Percentiles rank a stretch among this genome's conserved stretches.
These are phyloP conservation scores for Penicillium psychrosexuale DNA, from an alignment of 2,329 filamentous ascomycete genomes.

Conservation along the genomic window DNA sequence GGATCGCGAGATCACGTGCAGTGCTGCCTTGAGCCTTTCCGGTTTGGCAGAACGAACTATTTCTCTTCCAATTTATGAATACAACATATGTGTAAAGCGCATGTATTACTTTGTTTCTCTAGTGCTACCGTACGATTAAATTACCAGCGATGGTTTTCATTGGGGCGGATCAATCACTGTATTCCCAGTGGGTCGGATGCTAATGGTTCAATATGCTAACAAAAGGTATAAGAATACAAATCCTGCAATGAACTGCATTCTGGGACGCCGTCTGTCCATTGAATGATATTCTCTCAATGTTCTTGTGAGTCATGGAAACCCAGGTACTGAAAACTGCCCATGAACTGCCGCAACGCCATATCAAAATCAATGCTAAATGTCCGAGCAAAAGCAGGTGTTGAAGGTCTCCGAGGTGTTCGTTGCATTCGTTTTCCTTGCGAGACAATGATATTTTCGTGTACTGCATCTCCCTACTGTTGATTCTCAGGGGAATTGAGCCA, in stretches of 20 bases:
- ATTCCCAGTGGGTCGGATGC: not conserved
- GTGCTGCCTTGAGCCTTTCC: slow-evolving; percentile 5
- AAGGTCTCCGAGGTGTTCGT: not conserved
- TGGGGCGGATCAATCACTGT: not conserved
- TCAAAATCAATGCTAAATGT: not conserved
- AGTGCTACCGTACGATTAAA: not conserved
- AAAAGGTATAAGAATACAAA: slow-evolving; percentile 7
- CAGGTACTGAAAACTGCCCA: not conserved
- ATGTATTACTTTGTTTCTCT: not conserved
- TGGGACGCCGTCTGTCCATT: not conserved
- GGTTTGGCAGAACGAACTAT: slow-evolving; percentile 5
- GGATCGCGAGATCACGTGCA: slow-evolving; percentile 40
- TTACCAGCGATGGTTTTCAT: not conserved
- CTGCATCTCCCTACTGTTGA: not conserved
- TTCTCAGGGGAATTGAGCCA: not conserved
- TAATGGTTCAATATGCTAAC: not conserved
- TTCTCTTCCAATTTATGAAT: not conserved
- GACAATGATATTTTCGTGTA: not conserved
- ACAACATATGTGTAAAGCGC: not conserved
- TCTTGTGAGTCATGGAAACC: not conserved
- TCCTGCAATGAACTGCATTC: not conserved
- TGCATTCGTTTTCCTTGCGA: not conserved
- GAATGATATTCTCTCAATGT: not conserved
- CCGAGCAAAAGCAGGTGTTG: not conserved
- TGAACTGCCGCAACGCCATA: not conserved